phyloP scores from a whole-genome alignment of 768 basidiomycete species.

The Inosperma sp. region DNA sequence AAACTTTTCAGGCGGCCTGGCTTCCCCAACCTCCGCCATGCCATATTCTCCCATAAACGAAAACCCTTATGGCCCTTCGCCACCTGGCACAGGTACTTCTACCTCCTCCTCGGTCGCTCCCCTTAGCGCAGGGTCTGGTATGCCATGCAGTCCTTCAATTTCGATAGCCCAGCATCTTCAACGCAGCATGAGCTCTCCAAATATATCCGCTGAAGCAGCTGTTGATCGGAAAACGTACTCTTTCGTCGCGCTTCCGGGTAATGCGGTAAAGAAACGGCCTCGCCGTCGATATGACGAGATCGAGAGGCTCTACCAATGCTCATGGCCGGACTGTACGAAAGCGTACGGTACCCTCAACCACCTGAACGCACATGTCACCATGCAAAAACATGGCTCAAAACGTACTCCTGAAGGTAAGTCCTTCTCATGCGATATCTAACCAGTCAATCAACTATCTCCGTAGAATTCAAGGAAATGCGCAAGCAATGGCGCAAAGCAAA shows the following conservation, averaged over 20 bases:
- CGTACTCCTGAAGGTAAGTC: conserved; percentile 81
- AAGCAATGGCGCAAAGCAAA: conserved; percentile 95
- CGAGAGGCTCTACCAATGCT: conserved; percentile 87
- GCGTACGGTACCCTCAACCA: conserved; percentile 95
- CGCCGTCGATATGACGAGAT: conserved; percentile 90
- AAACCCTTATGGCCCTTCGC: conserved; percentile 55
- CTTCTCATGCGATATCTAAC: neutral
- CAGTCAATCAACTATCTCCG: neutral
- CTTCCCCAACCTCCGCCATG: conserved; percentile 33
- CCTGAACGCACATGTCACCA: conserved; percentile 95
- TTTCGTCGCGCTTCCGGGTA: conserved; percentile 77
- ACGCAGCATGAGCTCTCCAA: conserved; percentile 25
- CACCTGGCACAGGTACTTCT: conserved; percentile 59
- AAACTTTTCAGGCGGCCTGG: conserved; percentile 43
- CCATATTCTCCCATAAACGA: conserved; percentile 46
- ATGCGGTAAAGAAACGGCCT: conserved; percentile 79
- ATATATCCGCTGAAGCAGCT: conserved; percentile 29
- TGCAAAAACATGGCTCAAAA: conserved; percentile 94
- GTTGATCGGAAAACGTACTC: conserved; percentile 69
- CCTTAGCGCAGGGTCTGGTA: conserved; percentile 19
- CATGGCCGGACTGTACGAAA: conserved; percentile 73
- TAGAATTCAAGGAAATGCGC: conserved; percentile 97
- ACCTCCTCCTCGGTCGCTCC: conserved; percentile 45
- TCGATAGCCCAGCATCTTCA: conserved; percentile 28
- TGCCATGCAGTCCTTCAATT: conserved; percentile 25